phyloP scores from a whole-genome alignment of 306 rosid species.

The Chamaecrista fasciculata region DNA sequence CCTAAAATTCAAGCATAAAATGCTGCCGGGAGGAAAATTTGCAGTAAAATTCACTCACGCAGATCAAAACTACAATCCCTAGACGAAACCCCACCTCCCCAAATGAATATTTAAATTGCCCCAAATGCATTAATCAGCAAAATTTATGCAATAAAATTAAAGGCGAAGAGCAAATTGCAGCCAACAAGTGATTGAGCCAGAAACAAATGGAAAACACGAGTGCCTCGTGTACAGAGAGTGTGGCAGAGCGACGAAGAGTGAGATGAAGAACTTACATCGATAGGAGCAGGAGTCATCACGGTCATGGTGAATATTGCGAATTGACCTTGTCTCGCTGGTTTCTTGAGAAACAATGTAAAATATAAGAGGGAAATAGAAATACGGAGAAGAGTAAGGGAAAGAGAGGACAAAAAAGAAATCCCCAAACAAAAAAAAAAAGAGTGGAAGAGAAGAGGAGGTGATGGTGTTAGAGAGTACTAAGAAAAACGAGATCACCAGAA shows the following conservation, averaged over 20 bases:
- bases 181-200: neutral
- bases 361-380: slow-evolving; percentile 16
- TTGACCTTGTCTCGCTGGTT: slow-evolving; percentile 33
- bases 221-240: neutral
- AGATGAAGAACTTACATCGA: slow-evolving; percentile 52
- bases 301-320: slow-evolving; percentile 49
- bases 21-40: slow-evolving; percentile 21
- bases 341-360: slow-evolving; percentile 15
- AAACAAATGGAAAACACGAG: neutral
- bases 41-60: slow-evolving; percentile 20
- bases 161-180: slow-evolving; percentile 7
- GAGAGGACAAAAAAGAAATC: neutral
- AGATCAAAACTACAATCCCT: slow-evolving; percentile 35
- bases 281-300: slow-evolving; percentile 62
- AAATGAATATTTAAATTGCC: slow-evolving; percentile 31
- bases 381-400: neutral
- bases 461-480: slow-evolving; percentile 5
- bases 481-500: slow-evolving; percentile 45
- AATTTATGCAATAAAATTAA: neutral
- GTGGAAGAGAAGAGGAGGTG: neutral
- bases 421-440: neutral
- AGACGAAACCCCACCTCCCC: slow-evolving; percentile 15
- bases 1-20: slow-evolving; percentile 47
- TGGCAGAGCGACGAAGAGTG: slow-evolving; percentile 17
- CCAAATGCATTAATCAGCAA: neutral